Evolutionary conservation across 2,329 filamentous ascomycete genomes (phyloP).

Genomic region (Colletotrichum falcatum): DNA sequence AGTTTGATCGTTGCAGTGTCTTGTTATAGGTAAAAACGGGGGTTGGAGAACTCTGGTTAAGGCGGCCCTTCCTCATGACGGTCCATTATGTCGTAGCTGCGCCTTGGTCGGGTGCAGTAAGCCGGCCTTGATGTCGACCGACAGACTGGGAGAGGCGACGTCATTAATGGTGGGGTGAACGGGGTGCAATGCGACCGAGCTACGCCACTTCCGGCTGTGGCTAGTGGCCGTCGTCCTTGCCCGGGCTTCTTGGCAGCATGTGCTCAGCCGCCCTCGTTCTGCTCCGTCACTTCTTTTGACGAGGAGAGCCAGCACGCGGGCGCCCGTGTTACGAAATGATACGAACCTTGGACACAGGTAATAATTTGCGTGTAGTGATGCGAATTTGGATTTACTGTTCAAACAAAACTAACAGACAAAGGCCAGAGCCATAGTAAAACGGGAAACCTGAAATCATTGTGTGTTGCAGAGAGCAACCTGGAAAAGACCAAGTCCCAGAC

Average conservation of each 20-base stretch:
- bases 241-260: constrained; percentile 30
- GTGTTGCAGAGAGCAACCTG: constrained; percentile 34
- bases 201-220: constrained; percentile 38
- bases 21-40: constrained; percentile 24
- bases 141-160: constrained; percentile 21
- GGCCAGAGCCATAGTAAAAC: constrained; percentile 29
- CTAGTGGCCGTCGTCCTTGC: constrained; percentile 15
- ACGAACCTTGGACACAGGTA: background rate
- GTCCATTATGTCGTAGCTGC: constrained; percentile 9
- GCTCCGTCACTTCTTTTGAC: background rate
- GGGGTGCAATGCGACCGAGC: constrained; percentile 11
- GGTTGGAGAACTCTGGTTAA: background rate
- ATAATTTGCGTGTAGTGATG: constrained; percentile 20
- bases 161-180: constrained; percentile 38
- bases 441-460: constrained; percentile 39
- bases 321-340: background rate
- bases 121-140: constrained; percentile 32
- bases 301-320: background rate
- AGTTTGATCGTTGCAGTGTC: constrained; percentile 24
- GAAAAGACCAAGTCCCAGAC: constrained; percentile 30
- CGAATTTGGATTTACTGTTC: constrained; percentile 31
- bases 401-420: constrained; percentile 36
- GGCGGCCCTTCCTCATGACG: constrained; percentile 28
- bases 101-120: constrained; percentile 34
- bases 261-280: constrained; percentile 10